Evolutionary conservation across 345 rosid genomes (phyloP), one percentile per base, ranked within the genome.

Genomic region (Populus euphratica): DNA sequence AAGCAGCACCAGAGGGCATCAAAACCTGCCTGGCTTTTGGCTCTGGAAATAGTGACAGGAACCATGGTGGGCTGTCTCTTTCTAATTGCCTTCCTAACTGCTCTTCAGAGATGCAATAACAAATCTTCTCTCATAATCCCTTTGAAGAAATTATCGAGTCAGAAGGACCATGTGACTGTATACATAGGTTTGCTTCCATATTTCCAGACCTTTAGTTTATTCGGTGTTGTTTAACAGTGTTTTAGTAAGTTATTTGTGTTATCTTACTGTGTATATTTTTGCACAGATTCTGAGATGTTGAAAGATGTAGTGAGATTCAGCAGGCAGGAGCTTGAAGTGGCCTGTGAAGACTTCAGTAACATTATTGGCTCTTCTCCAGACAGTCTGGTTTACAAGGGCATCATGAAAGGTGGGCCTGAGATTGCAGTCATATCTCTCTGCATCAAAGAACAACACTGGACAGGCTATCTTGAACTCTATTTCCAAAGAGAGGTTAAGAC

Each of bases 291-390:
- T 52, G 97, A 93, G 85, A 78, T 89, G 83, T 87, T 96, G 84
- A 93, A 93, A 76, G 93, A 90, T 72, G 90, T 96, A 13, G 81
- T 73, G n/a, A 94, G 91, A 86, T 91, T 86, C 81, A 87, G 93
- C 77, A 92, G 97, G 84, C 97, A 90, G 86, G 98, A 91, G 76
- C 98, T 96, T 73, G 99, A 96, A 88, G 92, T 91, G 70, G 98
- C 99, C 47, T 96, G 98, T 80, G 99, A 96, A 90, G 98, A 96
- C 86, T 96, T 94, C 82, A 96, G 98, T 89, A 96, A 96, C 82
- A 92, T 96, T 68, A 94, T 96, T 68, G 99, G 97, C 41, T 90
- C 96, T 69, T 94, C 98, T 23, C 92, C 97, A 2, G 98, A 96
- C 84, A 90, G 97, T 86, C 83, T 90, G 83, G 90, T 94, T 76